These are phyloP conservation scores for Gleditsia sinensis DNA, from an alignment of 306 rosid genomes.

Conservation along the genomic window DNA sequence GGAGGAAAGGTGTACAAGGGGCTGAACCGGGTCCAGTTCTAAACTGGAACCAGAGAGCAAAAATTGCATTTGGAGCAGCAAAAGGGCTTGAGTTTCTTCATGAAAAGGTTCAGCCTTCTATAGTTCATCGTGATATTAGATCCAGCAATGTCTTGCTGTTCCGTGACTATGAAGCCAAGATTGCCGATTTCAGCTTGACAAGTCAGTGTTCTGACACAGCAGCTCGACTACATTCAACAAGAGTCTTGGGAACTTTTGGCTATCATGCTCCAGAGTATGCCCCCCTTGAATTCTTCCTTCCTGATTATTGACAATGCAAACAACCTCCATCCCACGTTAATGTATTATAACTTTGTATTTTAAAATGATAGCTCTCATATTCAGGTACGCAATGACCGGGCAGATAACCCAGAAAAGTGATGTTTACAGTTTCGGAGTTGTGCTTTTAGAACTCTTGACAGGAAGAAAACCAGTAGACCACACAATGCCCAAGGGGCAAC, in stretches of 20 bases:
- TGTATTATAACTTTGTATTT: no score
- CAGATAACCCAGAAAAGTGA: constrained; percentile 96
- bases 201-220: constrained; percentile 94
- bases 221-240: constrained; percentile 89
- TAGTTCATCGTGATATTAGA: constrained; percentile 89
- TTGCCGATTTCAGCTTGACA: constrained; percentile 89
- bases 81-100: constrained; percentile 91
- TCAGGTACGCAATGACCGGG: constrained; percentile 96
- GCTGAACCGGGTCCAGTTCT: constrained; percentile 95
- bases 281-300: no score
- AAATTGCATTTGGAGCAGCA: constrained; percentile 89
- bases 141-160: constrained; percentile 91
- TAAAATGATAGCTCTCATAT: constrained; percentile 23
- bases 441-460: constrained; percentile 86
- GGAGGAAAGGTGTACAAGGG: constrained; percentile 95
- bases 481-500: constrained; percentile 99
- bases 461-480: constrained; percentile 98
- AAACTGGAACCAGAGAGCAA: constrained; percentile 83
- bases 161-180: constrained; percentile 68
- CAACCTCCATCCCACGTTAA: no score
- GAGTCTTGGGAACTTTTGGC: constrained; percentile 96
- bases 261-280: constrained; percentile 99
- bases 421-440: constrained; percentile 95
- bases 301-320: no score
- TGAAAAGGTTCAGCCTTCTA: constrained; percentile 87